Conservation (phyloP, 495 filamentous ascomycete genomes). For the Elasticomyces elasticus region DNA sequence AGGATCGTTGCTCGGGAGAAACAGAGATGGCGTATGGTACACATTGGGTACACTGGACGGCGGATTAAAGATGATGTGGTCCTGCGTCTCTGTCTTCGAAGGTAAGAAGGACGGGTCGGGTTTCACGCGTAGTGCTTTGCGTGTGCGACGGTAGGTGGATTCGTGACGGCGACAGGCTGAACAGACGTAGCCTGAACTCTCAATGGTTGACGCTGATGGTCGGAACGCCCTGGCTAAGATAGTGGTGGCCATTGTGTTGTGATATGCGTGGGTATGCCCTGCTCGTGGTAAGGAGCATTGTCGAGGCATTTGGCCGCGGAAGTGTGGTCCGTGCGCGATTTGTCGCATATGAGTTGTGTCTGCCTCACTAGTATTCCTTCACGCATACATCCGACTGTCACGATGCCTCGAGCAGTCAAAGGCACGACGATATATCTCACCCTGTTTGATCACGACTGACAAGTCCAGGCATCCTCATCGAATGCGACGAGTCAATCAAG, state of each 20-base stretch:
- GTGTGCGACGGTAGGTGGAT: slow-evolving; percentile 59
- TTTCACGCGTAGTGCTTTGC: slow-evolving; percentile 60
- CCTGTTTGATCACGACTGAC: neutral
- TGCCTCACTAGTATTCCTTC: no score
- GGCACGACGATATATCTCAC: neutral
- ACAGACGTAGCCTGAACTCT: slow-evolving; percentile 15
- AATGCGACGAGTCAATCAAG: slow-evolving; percentile 60
- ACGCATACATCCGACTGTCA: neutral
- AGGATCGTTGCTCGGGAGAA: slow-evolving; percentile 71
- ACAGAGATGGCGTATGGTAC: slow-evolving; percentile 79
- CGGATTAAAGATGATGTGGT: slow-evolving; percentile 87
- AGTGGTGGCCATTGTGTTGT: slow-evolving; percentile 1
- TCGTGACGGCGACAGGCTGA: slow-evolving; percentile 44
- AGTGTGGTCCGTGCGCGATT: neutral
- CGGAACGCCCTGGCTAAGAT: neutral
- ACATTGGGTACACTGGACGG: slow-evolving; percentile 74
- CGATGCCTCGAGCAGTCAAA: slow-evolving; percentile 16
- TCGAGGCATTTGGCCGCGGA: neutral
- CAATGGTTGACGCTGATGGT: slow-evolving; percentile 3
- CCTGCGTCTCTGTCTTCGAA: slow-evolving; percentile 33
- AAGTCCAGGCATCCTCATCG: slow-evolving; percentile 31
- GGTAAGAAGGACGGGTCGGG: slow-evolving; percentile 59
- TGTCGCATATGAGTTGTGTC: no score
- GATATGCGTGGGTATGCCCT: neutral
- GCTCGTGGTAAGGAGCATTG: neutral